Base-by-base conservation (phyloP, 2,329 filamentous ascomycete genomes). In the Rhinocladiella mackenziei region DNA sequence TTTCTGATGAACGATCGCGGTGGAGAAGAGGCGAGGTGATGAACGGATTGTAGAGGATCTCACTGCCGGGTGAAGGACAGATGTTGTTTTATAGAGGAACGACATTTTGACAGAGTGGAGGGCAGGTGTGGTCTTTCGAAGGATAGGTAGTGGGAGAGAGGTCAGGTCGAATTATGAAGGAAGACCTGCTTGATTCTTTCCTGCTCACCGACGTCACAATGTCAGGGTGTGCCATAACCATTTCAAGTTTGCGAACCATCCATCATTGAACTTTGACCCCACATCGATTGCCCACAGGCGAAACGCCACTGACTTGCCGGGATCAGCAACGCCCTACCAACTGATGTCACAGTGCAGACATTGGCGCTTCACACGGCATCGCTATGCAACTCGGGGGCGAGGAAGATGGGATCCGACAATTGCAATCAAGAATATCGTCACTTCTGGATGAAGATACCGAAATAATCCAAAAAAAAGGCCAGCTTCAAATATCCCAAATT, bases 1-100 rank as follows among this genome's bases (percentile, higher is more conserved):
- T 64, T 76, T 80, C 40, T 74, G 65, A 32, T 63, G 56, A 10
- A 54, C 54, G 28, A 67, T 60, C 8, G 76, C 72, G 49, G 75
- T 78, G 58, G 74, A 75, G 67, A 82, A 77, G 31, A 58, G 48
- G 36, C 55, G 45, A 31, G 57, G 40, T 19, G 54, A 50, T 32
- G 53, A 51, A 22, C 43, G 42, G 28, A 43, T 29, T 36, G 43
- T 33, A 39, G 53, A 41, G 3, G 43, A 36, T 42, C 50, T 35
- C 34, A 50, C 40, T 15, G 61, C 41, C 13, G 56, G 53, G 45
- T 58, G 58, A 31, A 60, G 48, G 38, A 60, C 31, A 23, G 62
- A 31, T 49, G 44, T 48, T 56, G 54, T 5, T 48, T 63, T 63
- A 32, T 56, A 52, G 53, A 67, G 52, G 50, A 62, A 64, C 34